These are phyloP conservation scores for Lindgomyces ingoldianus DNA, from an alignment of 495 filamentous ascomycete genomes.

Conservation along the genomic window DNA sequence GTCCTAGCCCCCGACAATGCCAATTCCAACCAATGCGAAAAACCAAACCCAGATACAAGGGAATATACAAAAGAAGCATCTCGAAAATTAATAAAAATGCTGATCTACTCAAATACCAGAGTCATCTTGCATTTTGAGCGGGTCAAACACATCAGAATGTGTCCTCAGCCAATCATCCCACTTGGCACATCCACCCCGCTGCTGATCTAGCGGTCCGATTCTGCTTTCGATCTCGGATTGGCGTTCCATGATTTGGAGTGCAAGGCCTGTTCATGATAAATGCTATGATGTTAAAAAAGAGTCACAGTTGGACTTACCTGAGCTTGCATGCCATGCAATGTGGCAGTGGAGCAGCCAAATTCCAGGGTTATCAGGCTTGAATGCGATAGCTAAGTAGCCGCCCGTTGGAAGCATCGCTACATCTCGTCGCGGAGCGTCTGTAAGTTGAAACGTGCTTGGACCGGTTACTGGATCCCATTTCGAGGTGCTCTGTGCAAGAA, in stretches of 20 bases:
- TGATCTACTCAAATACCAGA: constrained; percentile 9
- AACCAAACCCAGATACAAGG: background rate
- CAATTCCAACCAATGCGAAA: no score
- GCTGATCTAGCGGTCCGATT: background rate
- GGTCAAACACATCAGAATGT: background rate
- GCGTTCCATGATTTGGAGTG: constrained; percentile 27
- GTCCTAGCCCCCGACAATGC: no score
- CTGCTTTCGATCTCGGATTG: constrained; percentile 11
- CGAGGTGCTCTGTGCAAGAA: constrained; percentile 27
- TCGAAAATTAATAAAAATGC: background rate
- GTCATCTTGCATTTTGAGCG: constrained; percentile 2
- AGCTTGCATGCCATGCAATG: constrained; percentile 42
- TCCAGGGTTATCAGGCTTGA: constrained; percentile 43
- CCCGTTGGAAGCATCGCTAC: constrained; percentile 35
- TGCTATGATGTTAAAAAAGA: constrained; percentile 29
- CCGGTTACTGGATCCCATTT: constrained; percentile 18
- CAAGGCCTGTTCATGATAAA: constrained; percentile 15
- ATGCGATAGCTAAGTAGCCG: constrained; percentile 42
- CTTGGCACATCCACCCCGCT: background rate
- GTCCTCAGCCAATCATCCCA: background rate
- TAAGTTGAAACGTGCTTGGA: constrained; percentile 25
- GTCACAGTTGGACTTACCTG: constrained; percentile 30
- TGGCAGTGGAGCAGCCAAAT: constrained; percentile 42
- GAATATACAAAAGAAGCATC: background rate
- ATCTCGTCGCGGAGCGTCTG: constrained; percentile 41